phyloP scores from a whole-genome alignment of 495 filamentous ascomycete genomes.

The Penicillium atrosanguineum region DNA sequence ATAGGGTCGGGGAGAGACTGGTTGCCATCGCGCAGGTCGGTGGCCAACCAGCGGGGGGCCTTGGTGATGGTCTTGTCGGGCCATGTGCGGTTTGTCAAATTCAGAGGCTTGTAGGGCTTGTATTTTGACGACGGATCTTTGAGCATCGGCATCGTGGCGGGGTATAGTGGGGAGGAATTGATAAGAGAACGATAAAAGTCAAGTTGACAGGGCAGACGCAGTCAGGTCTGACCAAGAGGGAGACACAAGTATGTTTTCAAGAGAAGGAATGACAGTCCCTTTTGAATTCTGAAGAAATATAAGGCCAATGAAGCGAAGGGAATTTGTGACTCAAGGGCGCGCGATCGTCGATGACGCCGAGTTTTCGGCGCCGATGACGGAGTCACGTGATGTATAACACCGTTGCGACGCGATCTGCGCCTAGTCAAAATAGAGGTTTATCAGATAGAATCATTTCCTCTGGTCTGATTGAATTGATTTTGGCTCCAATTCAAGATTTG shows the following conservation, averaged over 20 bases:
- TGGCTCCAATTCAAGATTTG: not conserved
- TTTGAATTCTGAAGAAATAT: constrained; percentile 10
- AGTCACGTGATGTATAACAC: constrained; percentile 22
- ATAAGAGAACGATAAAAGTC: constrained; percentile 21
- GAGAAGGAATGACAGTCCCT: not conserved
- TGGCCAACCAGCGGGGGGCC: constrained; percentile 81
- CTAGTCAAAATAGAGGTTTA: not conserved
- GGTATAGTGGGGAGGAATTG: constrained; percentile 26
- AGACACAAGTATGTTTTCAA: not conserved
- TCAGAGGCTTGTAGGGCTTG: constrained; percentile 69
- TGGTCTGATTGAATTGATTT: not conserved
- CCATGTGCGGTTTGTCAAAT: constrained; percentile 90
- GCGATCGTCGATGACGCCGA: constrained; percentile 25
- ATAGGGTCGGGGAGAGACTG: constrained; percentile 86
- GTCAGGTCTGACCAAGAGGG: not conserved
- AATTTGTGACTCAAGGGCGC: constrained; percentile 26
- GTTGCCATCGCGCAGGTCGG: constrained; percentile 85
- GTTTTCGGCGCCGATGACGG: constrained; percentile 31
- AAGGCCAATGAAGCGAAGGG: constrained; percentile 24
- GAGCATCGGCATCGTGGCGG: constrained; percentile 54
- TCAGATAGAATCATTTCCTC: not conserved
- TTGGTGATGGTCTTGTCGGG: constrained; percentile 73
- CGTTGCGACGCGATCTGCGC: not conserved
- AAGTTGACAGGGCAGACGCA: constrained; percentile 4
- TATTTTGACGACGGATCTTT: constrained; percentile 94